phyloP scores from a whole-genome alignment of 768 basidiomycete species.

The Suillus americanus region DNA sequence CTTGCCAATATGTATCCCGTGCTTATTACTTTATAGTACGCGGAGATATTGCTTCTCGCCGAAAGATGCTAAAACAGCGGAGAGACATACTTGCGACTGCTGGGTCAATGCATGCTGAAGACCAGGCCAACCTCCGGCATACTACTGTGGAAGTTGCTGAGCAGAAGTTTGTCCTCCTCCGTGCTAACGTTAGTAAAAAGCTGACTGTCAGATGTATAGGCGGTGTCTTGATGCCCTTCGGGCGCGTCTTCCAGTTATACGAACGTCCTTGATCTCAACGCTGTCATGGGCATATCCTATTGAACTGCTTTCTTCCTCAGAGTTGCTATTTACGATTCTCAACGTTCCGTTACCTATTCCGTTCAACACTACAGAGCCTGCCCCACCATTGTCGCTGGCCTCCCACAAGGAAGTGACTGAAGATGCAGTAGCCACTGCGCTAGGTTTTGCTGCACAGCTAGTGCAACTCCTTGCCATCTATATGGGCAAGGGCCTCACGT shows the following conservation, averaged over 20 bases:
- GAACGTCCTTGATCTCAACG: constrained; percentile 64
- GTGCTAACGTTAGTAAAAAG: constrained; percentile 1
- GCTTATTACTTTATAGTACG: constrained; percentile 35
- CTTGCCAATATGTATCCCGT: constrained; percentile 15
- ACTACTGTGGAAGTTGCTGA: constrained; percentile 35
- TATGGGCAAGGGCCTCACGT: constrained; percentile 71
- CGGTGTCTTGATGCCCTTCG: constrained; percentile 45
- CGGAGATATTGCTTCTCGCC: constrained; percentile 41
- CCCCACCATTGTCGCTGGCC: constrained; percentile 72
- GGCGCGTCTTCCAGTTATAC: constrained; percentile 48
- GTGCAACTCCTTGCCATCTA: constrained; percentile 82
- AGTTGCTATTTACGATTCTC: constrained; percentile 88
- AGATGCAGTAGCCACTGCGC: constrained; percentile 82
- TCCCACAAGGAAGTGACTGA: constrained; percentile 76
- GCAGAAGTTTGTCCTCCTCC: constrained; percentile 35
- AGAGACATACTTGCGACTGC: constrained; percentile 47
- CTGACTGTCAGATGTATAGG: constrained; percentile 37
- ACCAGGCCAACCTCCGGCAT: constrained; percentile 23
- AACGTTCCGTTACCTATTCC: constrained; percentile 91
- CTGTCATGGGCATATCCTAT: constrained; percentile 87
- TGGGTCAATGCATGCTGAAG: constrained; percentile 37
- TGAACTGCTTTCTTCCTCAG: constrained; percentile 77
- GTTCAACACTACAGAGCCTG: constrained; percentile 67
- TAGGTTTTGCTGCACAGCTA: constrained; percentile 89
- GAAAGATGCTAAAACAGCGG: constrained; percentile 44